A percentile compares a stretch with the other conserved stretches of the same genome.
phyloP scores from a whole-genome alignment of 225 moss, liverwort and hornwort species.

The Rhytidiadelphus loreus region DNA sequence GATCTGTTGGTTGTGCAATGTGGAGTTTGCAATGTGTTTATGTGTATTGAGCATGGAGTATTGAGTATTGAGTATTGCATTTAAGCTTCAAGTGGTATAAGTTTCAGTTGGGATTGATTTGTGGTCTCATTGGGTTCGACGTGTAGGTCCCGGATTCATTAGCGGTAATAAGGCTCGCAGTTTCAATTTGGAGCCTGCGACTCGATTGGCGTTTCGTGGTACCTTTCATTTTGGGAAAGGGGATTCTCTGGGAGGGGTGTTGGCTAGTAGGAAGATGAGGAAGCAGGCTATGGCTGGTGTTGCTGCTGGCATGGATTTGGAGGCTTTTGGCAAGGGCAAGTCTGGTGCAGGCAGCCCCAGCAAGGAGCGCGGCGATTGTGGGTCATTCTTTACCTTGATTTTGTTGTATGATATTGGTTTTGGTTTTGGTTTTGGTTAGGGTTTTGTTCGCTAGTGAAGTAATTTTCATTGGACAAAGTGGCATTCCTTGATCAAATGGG shows the following conservation, averaged over 20 bases:
- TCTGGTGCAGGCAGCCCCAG: constrained; percentile 80
- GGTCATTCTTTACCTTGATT: neutral
- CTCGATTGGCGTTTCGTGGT: neutral
- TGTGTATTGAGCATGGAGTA: neutral
- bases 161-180: neutral
- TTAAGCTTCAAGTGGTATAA: neutral
- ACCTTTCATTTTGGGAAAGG: neutral
- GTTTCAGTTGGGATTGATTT: neutral
- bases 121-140: neutral
- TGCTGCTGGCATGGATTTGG: constrained; percentile 25
- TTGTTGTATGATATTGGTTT: neutral
- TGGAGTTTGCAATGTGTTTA: neutral
- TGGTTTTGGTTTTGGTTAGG: neutral
- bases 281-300: constrained; percentile 14
- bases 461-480: neutral
- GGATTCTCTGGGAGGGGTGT: neutral
- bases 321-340: constrained; percentile 87
- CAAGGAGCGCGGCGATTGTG: constrained; percentile 77
- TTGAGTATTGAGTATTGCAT: neutral
- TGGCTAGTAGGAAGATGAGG: neutral
- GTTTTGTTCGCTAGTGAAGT: neutral
- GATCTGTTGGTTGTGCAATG: neutral
- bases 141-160: neutral
- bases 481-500: neutral
- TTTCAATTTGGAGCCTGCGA: neutral